Evolutionary conservation across 2,329 filamentous ascomycete species (phyloP).

Genomic region (Aspergillus quadrilineatus): DNA sequence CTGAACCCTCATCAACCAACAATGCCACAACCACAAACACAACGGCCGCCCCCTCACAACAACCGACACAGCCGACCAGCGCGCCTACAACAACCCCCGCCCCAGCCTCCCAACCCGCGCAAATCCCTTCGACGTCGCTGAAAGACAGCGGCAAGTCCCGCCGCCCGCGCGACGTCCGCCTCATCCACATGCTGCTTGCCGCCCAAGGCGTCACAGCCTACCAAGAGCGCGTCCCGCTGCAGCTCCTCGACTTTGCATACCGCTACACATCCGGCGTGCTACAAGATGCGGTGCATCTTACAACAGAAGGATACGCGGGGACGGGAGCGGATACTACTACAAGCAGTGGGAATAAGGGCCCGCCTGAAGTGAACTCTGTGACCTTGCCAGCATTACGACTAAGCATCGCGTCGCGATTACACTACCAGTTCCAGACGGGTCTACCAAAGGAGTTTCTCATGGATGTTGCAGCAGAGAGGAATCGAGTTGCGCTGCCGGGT

Average conservation of each 20-base stretch:
- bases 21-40: conserved; percentile 2
- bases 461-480: conserved; percentile 57
- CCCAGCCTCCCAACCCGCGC: conserved; percentile 24
- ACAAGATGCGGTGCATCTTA: conserved; percentile 53
- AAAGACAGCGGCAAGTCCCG: conserved; percentile 49
- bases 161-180: conserved; percentile 50
- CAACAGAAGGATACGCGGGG: conserved; percentile 51
- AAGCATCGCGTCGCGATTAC: conserved; percentile 59
- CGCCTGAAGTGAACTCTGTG: conserved; percentile 52
- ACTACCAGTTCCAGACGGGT: conserved; percentile 59
- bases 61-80: conserved; percentile 24
- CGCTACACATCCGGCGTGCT: conserved; percentile 55
- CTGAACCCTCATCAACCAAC: conserved; percentile 32
- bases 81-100: conserved; percentile 16
- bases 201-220: conserved; percentile 51
- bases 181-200: conserved; percentile 52
- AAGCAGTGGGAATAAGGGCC: conserved; percentile 34
- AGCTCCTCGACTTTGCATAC: conserved; percentile 55
- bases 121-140: conserved; percentile 44
- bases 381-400: conserved; percentile 58
- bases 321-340: conserved; percentile 32
- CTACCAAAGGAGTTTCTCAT: conserved; percentile 63
- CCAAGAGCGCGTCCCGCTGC: conserved; percentile 53
- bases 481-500: conserved; percentile 53
- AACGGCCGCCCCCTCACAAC: conserved; percentile 10